Percentiles rank a stretch among this genome's conserved stretches.
Evolutionary conservation across 306 rosid genomes (phyloP).

Genomic region (Acacia melanoxylon): DNA sequence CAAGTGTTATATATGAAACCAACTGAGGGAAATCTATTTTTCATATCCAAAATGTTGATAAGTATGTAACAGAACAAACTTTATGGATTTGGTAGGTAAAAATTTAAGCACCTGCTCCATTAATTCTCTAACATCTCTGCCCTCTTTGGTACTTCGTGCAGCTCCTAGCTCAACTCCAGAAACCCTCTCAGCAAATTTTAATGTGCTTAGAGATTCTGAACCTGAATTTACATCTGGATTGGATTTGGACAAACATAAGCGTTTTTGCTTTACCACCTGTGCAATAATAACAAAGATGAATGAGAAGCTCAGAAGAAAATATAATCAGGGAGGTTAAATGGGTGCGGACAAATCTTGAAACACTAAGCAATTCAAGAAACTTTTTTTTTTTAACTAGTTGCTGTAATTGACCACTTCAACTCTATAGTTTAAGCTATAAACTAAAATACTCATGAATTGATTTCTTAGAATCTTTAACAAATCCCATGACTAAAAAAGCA

Average conservation of each 20-base stretch:
- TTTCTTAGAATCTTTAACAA: not conserved
- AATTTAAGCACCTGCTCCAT: slow-evolving; percentile 67
- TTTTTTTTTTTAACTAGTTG: not conserved
- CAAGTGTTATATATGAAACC: not conserved
- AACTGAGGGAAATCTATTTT: not conserved
- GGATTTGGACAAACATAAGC: slow-evolving; percentile 87
- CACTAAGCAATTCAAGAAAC: not conserved
- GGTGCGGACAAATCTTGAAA: not conserved
- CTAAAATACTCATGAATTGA: not conserved
- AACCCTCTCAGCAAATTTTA: slow-evolving; percentile 95
- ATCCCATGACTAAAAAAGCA: not conserved
- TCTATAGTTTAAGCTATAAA: not conserved
- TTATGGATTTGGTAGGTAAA: slow-evolving; percentile 12
- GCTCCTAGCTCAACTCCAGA: slow-evolving; percentile 93
- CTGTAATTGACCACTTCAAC: not conserved
- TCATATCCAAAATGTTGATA: not conserved
- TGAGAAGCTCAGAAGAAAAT: not conserved
- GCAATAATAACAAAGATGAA: slow-evolving; percentile 15
- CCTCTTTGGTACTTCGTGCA: slow-evolving; percentile 76
- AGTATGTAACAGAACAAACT: slow-evolving; percentile 5
- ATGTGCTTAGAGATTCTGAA: slow-evolving; percentile 77
- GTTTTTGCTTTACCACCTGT: slow-evolving; percentile 96
- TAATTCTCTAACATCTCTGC: slow-evolving; percentile 72
- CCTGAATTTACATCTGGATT: slow-evolving; percentile 73
- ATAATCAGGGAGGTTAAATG: not conserved